Percentiles rank a stretch among this genome's conserved stretches.
Conservation (phyloP, 2,329 filamentous ascomycete species). For the Epichloe gansuensis region DNA sequence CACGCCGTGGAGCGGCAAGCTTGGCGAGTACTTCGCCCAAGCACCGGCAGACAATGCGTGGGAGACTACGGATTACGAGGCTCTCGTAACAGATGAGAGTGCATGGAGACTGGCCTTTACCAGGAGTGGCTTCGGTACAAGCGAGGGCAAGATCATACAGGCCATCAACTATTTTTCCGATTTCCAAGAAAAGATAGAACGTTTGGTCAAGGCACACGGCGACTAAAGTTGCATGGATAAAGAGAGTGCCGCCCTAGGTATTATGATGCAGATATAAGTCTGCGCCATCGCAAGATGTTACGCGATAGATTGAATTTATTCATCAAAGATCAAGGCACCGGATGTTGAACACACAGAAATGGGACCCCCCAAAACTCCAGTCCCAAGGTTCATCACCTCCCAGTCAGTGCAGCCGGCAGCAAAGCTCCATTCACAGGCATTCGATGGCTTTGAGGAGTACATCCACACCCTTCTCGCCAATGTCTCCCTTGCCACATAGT, state of each 20-base stretch:
- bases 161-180: constrained; percentile 46
- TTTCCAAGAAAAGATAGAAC: constrained; percentile 40
- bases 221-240: background rate
- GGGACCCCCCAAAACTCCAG: background rate
- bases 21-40: constrained; percentile 12
- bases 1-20: constrained; percentile 8
- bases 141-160: constrained; percentile 37
- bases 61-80: constrained; percentile 12
- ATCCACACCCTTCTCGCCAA: constrained; percentile 40
- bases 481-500: constrained; percentile 44
- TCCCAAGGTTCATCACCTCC: background rate
- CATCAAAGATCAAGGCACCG: background rate
- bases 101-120: constrained; percentile 38
- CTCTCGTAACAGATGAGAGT: constrained; percentile 26
- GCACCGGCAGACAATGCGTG: constrained; percentile 17
- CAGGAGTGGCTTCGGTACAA: constrained; percentile 30
- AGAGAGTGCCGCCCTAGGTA: background rate
- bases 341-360: background rate
- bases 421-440: constrained; percentile 28
- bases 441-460: constrained; percentile 50
- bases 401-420: constrained; percentile 1
- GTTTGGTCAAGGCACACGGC: background rate
- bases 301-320: background rate
- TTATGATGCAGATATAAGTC: too few relatives aligned
- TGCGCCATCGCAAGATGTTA: too few relatives aligned